phyloP scores from a whole-genome alignment of 2,329 filamentous ascomycete species.

The Aspergillus jensenii region DNA sequence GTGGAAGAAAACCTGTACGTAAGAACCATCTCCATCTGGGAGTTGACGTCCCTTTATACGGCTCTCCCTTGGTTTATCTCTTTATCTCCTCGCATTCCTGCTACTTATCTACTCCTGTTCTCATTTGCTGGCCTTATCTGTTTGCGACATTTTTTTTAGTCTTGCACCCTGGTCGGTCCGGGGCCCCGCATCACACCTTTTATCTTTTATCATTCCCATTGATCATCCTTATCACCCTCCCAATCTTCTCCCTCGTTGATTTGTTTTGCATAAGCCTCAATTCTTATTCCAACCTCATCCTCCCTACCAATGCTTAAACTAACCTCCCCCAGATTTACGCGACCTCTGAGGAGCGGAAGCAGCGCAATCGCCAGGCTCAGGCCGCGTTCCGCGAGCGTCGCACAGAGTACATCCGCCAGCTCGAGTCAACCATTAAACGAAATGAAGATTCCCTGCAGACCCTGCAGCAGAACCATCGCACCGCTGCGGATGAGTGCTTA shows the following conservation, averaged over 20 bases:
- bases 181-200: slow-evolving; percentile 31
- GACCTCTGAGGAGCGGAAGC: slow-evolving; percentile 96
- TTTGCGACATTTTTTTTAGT: slow-evolving; percentile 10
- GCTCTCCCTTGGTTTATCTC: slow-evolving; percentile 7
- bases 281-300: slow-evolving; percentile 8
- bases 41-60: background rate
- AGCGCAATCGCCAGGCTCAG: slow-evolving; percentile 94
- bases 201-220: slow-evolving; percentile 22
- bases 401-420: slow-evolving; percentile 98
- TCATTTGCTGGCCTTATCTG: slow-evolving; percentile 12
- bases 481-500: slow-evolving; percentile 90
- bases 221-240: slow-evolving; percentile 19
- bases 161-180: slow-evolving; percentile 23
- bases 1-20: slow-evolving; percentile 92
- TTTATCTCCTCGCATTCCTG: slow-evolving; percentile 14
- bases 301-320: slow-evolving; percentile 10
- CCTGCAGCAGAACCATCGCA: slow-evolving; percentile 90
- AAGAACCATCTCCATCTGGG: slow-evolving; percentile 13
- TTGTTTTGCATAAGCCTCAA: slow-evolving; percentile 7
- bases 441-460: slow-evolving; percentile 93
- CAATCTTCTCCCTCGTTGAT: slow-evolving; percentile 10
- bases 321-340: slow-evolving; percentile 76
- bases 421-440: slow-evolving; percentile 94
- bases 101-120: slow-evolving; percentile 11
- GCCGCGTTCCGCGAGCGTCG: slow-evolving; percentile 94